Conservation (phyloP, 1,139 yeast genomes). For the Diutina neorugosa region DNA sequence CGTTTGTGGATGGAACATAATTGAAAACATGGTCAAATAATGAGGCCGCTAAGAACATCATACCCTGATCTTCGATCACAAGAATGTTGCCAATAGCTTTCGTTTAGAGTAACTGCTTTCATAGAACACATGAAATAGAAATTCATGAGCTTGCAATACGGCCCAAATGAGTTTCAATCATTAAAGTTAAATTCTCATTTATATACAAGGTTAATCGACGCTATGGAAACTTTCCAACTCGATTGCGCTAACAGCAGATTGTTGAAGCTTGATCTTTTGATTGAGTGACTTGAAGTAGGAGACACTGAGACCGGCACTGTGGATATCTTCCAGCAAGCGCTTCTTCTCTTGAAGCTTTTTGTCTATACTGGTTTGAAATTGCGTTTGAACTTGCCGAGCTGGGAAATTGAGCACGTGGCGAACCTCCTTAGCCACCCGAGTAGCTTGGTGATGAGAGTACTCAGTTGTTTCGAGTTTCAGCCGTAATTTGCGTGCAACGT, state of each 20-base stretch:
- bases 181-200: not conserved
- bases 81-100: no score
- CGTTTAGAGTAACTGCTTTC: no score
- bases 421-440: conserved; percentile 71
- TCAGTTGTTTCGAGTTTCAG: conserved; percentile 52
- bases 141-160: no score
- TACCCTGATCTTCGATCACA: no score
- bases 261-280: conserved; percentile 20
- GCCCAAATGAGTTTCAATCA: no score
- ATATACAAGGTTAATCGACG: not conserved
- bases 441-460: conserved; percentile 67
- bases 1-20: no score
- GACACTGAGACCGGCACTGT: conserved; percentile 46
- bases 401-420: conserved; percentile 75
- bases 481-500: conserved; percentile 62
- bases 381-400: conserved; percentile 67
- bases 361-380: conserved; percentile 63
- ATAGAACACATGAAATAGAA: no score
- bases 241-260: not conserved
- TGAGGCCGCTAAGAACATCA: no score
- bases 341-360: conserved; percentile 49
- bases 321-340: conserved; percentile 38
- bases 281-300: conserved; percentile 48
- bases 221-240: not conserved
- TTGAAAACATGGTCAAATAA: no score